Evolutionary conservation across 768 basidiomycete genomes (phyloP).

Genomic region (Mycena crocata): DNA sequence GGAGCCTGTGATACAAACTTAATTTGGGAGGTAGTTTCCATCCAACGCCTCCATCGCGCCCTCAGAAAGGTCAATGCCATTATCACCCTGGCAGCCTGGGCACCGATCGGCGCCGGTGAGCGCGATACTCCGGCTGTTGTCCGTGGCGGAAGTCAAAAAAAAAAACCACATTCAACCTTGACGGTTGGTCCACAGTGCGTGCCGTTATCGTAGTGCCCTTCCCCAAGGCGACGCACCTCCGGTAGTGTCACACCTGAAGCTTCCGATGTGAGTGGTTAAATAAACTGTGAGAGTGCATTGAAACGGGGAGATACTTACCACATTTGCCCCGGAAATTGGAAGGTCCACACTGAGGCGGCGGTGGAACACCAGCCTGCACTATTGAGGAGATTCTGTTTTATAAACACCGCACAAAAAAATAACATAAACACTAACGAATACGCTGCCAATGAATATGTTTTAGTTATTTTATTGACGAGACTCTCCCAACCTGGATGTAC

Average conservation of each 20-base stretch:
- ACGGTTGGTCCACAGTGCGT: slow-evolving; percentile 17
- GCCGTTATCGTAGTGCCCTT: slow-evolving; percentile 6
- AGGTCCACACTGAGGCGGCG: no score
- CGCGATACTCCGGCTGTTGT: not conserved
- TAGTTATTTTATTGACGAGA: no score
- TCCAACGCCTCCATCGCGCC: slow-evolving; percentile 21
- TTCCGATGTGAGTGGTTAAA: not conserved
- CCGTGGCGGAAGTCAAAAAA: not conserved
- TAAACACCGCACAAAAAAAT: no score
- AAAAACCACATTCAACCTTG: slow-evolving; percentile 4
- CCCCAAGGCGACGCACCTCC: slow-evolving; percentile 12
- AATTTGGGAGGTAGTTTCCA: slow-evolving; percentile 6
- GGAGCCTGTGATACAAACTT: slow-evolving; percentile 41
- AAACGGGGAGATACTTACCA: not conserved
- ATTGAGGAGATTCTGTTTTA: no score
- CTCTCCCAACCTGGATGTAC: no score
- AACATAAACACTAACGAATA: no score
- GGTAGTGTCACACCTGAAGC: not conserved
- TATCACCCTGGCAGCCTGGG: slow-evolving; percentile 23
- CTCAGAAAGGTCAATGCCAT: slow-evolving; percentile 26
- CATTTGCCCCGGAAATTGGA: not conserved
- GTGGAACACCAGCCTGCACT: no score
- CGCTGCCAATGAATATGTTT: no score
- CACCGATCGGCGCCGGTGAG: slow-evolving; percentile 14
- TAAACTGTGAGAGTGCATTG: not conserved